Base-by-base conservation (phyloP, 2,329 filamentous ascomycete genomes). In the Magnaporthiopsis rhizophila region DNA sequence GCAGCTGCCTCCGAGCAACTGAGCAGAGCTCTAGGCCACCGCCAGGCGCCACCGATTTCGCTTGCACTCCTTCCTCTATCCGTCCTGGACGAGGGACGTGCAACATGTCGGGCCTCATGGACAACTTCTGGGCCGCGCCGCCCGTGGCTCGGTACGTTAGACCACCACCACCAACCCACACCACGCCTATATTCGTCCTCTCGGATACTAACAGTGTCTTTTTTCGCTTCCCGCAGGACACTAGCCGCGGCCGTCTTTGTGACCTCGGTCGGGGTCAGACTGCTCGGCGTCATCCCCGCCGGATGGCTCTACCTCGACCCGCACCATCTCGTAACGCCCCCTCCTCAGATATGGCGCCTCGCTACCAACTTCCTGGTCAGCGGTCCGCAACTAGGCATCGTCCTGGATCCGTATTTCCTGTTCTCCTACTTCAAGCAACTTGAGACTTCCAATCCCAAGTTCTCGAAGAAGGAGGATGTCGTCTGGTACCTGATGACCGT, bases 401-500 rank as follows among this genome's bases (percentile, higher is more conserved):
- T 92, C 64, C 79, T 92, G 72, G 89, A 93, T 74, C 87, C 90
- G 58, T 92, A 91, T 78, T 89, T 91, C 71, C 74, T 95, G 68
- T 97, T 89, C 79, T 88, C 84, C 68, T 96, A 95, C 77, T 79
- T 89, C 70, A 89, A 85, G 72, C 84, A 87, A 68, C 79, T 96
- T 62, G 93, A 97, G 79, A 83, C 77, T 58, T 82, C 83, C 68
- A 90, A 89, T 67, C 78, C 88, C 63, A 86, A 90, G 66, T 94
- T 97, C 74, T 78, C 81, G 58, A 82, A 84, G 69, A 89, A 89
- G 65, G 92, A 91, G 72, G 90, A 95, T 74, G 85, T 95, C 70
- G 81, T 95, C 67, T 88, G 88, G 78, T 97, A 96, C 74, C 78
- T 96, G 70, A 77, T 88, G 65, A 95, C 95, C 73, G 83, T 93